A percentile compares a stretch with the other conserved stretches of the same genome.
phyloP scores from a whole-genome alignment of 2,329 filamentous ascomycete genomes.

The Aspergillus sp. region DNA sequence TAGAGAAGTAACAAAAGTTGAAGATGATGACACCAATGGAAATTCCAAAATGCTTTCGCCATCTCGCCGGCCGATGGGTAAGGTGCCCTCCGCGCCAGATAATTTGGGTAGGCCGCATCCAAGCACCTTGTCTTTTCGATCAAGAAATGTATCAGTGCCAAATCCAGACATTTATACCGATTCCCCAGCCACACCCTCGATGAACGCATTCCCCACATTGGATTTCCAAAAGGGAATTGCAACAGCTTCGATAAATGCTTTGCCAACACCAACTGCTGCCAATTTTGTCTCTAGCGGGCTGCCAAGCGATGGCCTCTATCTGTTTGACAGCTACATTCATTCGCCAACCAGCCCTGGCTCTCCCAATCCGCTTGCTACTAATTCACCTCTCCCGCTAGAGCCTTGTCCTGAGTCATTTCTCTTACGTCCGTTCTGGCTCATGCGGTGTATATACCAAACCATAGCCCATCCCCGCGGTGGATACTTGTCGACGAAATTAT shows the following conservation, averaged over 20 bases:
- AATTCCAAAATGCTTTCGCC: constrained; percentile 35
- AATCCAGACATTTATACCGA: constrained; percentile 62
- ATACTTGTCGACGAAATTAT: constrained; percentile 87
- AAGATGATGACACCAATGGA: constrained; percentile 30
- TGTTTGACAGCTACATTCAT: constrained; percentile 84
- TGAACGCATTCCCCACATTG: constrained; percentile 61
- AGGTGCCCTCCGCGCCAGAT: constrained; percentile 41
- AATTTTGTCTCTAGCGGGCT: constrained; percentile 59
- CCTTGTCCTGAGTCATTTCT: constrained; percentile 87
- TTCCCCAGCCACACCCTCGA: constrained; percentile 74
- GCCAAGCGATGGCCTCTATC: constrained; percentile 67
- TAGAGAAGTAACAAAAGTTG: constrained; percentile 47
- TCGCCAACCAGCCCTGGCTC: constrained; percentile 63
- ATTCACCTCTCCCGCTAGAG: constrained; percentile 77
- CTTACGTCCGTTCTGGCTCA: constrained; percentile 95
- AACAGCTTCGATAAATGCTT: constrained; percentile 56
- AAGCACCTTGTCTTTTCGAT: constrained; percentile 69
- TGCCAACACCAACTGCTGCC: constrained; percentile 67
- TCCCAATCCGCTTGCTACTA: constrained; percentile 61
- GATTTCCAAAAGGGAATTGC: constrained; percentile 48
- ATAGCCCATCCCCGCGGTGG: constrained; percentile 88
- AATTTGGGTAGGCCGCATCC: constrained; percentile 67
- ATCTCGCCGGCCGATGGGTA: constrained; percentile 34
- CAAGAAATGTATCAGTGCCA: constrained; percentile 69
- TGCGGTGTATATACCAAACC: constrained; percentile 91